These are phyloP conservation scores for Suillus sp. DNA, from an alignment of 768 basidiomycete genomes.

Conservation along the genomic window DNA sequence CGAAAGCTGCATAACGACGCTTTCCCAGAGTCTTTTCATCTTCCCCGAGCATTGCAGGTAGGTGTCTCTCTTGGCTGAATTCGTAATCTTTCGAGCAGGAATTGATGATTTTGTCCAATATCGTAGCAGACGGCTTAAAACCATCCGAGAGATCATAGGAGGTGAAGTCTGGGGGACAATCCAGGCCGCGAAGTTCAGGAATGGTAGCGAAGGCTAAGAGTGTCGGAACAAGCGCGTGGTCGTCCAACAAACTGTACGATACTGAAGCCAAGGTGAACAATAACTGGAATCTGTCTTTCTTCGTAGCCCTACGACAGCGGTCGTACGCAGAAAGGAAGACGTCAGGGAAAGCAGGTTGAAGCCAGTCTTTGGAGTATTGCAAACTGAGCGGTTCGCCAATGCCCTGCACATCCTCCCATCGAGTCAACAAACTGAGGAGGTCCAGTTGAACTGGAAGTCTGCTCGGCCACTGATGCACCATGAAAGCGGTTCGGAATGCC, in stretches of 20 bases:
- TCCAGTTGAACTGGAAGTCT: not conserved
- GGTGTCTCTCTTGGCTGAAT: slow-evolving; percentile 18
- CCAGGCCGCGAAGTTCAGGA: slow-evolving; percentile 10
- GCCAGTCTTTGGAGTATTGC: slow-evolving; percentile 33
- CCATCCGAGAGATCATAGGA: slow-evolving; percentile 18
- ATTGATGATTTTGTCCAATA: slow-evolving; percentile 7
- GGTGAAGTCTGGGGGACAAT: slow-evolving; percentile 22
- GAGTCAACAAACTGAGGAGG: not conserved
- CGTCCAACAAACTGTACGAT: slow-evolving; percentile 26
- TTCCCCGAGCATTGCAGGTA: slow-evolving; percentile 5
- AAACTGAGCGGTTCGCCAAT: slow-evolving; percentile 11
- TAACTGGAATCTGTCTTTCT: slow-evolving; percentile 23
- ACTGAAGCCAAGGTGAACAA: slow-evolving; percentile 37
- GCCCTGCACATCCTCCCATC: not conserved
- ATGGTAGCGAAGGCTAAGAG: slow-evolving; percentile 35
- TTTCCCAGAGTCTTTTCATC: not conserved
- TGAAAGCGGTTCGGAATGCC: not conserved
- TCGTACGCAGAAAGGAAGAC: slow-evolving; percentile 35
- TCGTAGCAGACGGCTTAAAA: slow-evolving; percentile 5
- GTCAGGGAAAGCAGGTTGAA: slow-evolving; percentile 21
- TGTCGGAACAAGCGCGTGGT: slow-evolving; percentile 24
- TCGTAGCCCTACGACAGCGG: slow-evolving; percentile 21
- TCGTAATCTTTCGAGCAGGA: slow-evolving; percentile 9
- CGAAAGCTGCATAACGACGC: slow-evolving; percentile 17
- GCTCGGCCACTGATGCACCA: slow-evolving; percentile 8